Evolutionary conservation across 2,329 filamentous ascomycete genomes (phyloP), one percentile per base, ranked within the genome.

Genomic region (Aspergillus intermedius): DNA sequence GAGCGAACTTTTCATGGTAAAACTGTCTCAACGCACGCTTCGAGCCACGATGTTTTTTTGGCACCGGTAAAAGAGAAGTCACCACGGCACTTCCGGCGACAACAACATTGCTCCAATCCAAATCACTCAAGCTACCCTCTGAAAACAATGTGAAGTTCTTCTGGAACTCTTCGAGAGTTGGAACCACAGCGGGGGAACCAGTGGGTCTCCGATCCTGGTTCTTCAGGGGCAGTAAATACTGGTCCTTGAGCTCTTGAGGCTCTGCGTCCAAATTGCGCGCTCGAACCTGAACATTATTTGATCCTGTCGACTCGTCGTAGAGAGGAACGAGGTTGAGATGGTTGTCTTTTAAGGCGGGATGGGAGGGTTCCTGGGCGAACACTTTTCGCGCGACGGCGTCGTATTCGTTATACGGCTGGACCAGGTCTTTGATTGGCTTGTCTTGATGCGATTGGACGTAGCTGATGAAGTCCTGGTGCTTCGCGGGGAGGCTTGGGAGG

Each of bases 61-160:
- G 84, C 5, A 88, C 80, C 0, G 88, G 86, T 12, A 94, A 69
- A 30, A 94, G 75, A 44, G 84, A 84, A 47, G 90, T 94, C 46
- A 88, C 82, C 1, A 91, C 88, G 1, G 87, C 84, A 44, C 86
- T 91, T 9, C 89, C 89, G 37, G 88, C 87, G 25, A 81, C 89
- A 13, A 93, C 83, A 13, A 94, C 81, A 63, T 93, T 93, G 61
- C 70, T 81, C 88, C 88, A 94, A 62, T 91, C 81, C 56, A 94
- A 65, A 44, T 91, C 88, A 25, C 76, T 76, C 23, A 94, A 72
- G 0, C 87, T 84, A 1, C 81, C 86, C 67, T 95, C 89, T 1
- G 85, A 89, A 63, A 95, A 95, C 50, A 94, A 65, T 50, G 80
- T 80, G 69, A 95, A 91, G 67, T 93, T 91, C 44, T 80, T 79